Evolutionary conservation across 257 asterid species (phyloP).

Genomic region (Verbena officinalis): DNA sequence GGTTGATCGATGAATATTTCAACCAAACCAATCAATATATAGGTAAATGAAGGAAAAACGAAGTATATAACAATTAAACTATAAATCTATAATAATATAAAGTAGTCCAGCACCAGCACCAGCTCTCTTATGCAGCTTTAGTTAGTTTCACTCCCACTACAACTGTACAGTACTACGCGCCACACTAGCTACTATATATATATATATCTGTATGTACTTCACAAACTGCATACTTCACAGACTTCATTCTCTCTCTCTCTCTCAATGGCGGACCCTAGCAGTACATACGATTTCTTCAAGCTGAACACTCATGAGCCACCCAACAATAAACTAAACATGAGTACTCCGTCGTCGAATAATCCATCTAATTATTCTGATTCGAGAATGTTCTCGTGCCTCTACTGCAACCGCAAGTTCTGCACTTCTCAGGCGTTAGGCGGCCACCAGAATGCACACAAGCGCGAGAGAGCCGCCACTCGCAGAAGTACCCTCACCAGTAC

Average conservation of each 20-base stretch:
- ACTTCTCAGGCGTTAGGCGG: slow-evolving; percentile 95
- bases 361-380: too few species aligned
- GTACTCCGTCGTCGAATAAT: slow-evolving; percentile 31
- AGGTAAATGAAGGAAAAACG: slow-evolving; percentile 27
- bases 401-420: slow-evolving; percentile 84
- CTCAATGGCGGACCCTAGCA: slow-evolving; percentile 50
- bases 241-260: not conserved
- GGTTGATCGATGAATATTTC: too few species aligned
- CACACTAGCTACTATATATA: not conserved
- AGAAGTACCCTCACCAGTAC: slow-evolving; percentile 36
- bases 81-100: too few species aligned
- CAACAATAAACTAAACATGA: slow-evolving; percentile 18
- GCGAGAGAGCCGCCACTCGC: slow-evolving; percentile 87
- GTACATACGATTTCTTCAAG: slow-evolving; percentile 54
- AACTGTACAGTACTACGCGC: not conserved
- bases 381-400: slow-evolving; percentile 74
- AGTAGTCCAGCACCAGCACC: too few species aligned
- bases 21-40: too few species aligned
- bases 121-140: slow-evolving; percentile 18
- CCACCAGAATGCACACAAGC: slow-evolving; percentile 92
- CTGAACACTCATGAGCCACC: slow-evolving; percentile 24
- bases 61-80: slow-evolving; percentile 20
- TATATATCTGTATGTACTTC: not conserved
- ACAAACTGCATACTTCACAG: not conserved
- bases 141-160: slow-evolving; percentile 21